phyloP scores from a whole-genome alignment of 805 yeast species.

The Kazachstania viticola region DNA sequence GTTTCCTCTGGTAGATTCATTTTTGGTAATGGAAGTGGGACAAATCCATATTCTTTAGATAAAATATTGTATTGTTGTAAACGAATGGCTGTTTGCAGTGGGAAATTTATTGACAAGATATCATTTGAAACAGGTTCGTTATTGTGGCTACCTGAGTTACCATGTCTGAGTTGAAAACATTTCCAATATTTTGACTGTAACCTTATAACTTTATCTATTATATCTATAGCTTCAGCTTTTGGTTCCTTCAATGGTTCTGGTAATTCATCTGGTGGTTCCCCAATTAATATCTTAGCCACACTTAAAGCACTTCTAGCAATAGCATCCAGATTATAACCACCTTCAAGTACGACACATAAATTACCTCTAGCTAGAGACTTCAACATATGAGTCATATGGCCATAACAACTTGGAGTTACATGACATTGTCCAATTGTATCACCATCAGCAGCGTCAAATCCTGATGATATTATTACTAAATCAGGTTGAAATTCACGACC shows the following conservation, averaged over 20 bases:
- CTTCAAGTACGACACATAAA: constrained; percentile 82
- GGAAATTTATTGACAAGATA: constrained; percentile 31
- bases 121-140: constrained; percentile 26
- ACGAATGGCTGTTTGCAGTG: constrained; percentile 65
- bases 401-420: constrained; percentile 91
- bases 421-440: constrained; percentile 95
- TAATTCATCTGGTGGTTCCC: constrained; percentile 87
- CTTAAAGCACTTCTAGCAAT: constrained; percentile 85
- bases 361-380: constrained; percentile 84
- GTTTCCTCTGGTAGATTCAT: constrained; percentile 26
- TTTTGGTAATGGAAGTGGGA: constrained; percentile 52
- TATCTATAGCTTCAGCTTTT: constrained; percentile 63
- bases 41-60: constrained; percentile 44
- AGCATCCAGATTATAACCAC: constrained; percentile 90
- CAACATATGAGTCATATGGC: constrained; percentile 88
- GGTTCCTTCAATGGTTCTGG: constrained; percentile 44
- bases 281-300: constrained; percentile 81
- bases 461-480: constrained; percentile 83
- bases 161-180: constrained; percentile 54
- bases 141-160: constrained; percentile 33
- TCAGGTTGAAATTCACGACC: constrained; percentile 87
- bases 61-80: constrained; percentile 52
- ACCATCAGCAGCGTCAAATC: constrained; percentile 98
- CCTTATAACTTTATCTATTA: constrained; percentile 68
- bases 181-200: constrained; percentile 83